Evolutionary conservation across 768 basidiomycete genomes (phyloP), one percentile per base, ranked within the genome.

Genomic region (Amanita exitialis): DNA sequence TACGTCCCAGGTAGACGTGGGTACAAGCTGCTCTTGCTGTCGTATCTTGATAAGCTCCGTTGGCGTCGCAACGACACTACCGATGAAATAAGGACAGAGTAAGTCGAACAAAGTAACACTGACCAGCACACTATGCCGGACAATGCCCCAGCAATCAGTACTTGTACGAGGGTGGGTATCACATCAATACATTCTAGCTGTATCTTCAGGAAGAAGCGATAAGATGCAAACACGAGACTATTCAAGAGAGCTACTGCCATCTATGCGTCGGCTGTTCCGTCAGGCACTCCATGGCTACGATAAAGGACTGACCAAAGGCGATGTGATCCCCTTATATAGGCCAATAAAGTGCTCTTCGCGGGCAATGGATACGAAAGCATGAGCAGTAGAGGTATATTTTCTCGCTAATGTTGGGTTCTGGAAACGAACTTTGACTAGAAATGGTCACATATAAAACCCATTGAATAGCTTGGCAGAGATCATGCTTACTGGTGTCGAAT

Each of bases 11-110:
- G 79, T 75, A 18, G 77, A 78, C 6, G 75, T 69, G 47, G 67
- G 64, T 42, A 68, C 59, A 44, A 79, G 62, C 49, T 76, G 65
- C 27, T 78, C 74, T 57, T 90, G 87, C 57, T 88, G 86, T 30
- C 84, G 77, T 62, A 93, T 90, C 72, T 95, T 95, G 68, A 95
- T 73, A 1, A 93, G 75, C 56, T 95, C 93, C 6, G 83, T 87
- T 0, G 92, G 91, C 1, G 86, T 83, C 2, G 89, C 87, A 51
- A 94, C 64, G 8, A 89, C 57, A 4, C 89, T 90, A 39, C 23
- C 8, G 35, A 8, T 32, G 5, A 1, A 35, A 37, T 21, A 34
- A 37, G n/a, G 20, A 13, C 13, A 37, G 18, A 13, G 6, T 5
- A 21, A n/a, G 30, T 21, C 21, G 20, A 42, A 4, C 7, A 37